These are phyloP conservation scores for Phialemoniopsis sp. DNA, from an alignment of 2,329 filamentous ascomycete species.

Conservation along the genomic window DNA sequence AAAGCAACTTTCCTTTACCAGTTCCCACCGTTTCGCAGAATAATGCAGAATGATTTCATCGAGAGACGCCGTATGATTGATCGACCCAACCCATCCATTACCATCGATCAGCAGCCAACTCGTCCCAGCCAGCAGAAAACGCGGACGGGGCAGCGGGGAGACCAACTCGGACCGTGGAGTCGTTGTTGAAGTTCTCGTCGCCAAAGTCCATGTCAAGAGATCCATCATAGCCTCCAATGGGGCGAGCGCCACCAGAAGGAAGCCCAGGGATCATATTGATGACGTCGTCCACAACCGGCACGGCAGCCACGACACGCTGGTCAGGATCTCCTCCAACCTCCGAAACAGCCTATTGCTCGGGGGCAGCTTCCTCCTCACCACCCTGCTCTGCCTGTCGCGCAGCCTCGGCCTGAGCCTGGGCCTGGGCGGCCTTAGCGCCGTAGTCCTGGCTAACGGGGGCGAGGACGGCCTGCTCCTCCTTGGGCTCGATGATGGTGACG, in stretches of 20 bases:
- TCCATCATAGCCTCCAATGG: no score
- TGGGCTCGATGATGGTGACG: constrained; percentile 99
- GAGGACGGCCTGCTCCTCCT: constrained; percentile 95
- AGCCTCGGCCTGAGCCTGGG: constrained; percentile 63
- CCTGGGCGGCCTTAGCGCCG: constrained; percentile 77
- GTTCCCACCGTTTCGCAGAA: no score
- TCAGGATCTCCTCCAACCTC: constrained; percentile 6
- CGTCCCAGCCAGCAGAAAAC: no score
- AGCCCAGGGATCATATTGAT: background rate
- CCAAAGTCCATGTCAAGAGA: no score
- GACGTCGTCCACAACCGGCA: background rate
- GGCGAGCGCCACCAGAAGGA: background rate
- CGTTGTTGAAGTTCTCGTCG: no score
- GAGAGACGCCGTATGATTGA: no score
- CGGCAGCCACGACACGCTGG: background rate
- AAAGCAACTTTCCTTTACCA: background rate
- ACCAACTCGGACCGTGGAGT: no score
- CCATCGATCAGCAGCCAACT: no score
- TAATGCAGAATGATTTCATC: no score
- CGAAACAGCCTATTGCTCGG: constrained; percentile 35
- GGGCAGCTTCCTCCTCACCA: constrained; percentile 48
- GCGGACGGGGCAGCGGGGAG: no score
- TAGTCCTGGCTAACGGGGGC: constrained; percentile 98
- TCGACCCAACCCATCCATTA: no score
- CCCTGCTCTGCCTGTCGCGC: constrained; percentile 47